Conservation (phyloP, 495 filamentous ascomycete species). For the Staphylotrichum longicolle region DNA sequence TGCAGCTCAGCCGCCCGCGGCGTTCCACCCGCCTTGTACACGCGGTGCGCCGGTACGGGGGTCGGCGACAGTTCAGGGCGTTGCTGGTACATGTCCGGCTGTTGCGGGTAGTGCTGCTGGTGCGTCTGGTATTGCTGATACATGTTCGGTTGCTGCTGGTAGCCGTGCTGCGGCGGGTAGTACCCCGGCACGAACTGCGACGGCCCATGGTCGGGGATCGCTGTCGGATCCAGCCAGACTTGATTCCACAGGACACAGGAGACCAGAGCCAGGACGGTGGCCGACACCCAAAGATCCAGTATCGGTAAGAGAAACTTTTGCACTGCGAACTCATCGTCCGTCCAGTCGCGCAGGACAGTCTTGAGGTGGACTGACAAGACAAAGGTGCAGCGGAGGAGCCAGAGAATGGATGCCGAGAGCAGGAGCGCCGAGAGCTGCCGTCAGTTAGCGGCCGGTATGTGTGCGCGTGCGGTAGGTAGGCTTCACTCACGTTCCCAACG, state of each 20-base stretch:
- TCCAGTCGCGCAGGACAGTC: slow-evolving; percentile 2
- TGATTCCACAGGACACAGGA: slow-evolving; percentile 12
- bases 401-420: slow-evolving; percentile 14
- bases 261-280: slow-evolving; percentile 13
- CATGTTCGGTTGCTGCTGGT: slow-evolving; percentile 1
- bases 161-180: slow-evolving; percentile 3
- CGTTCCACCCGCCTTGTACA: too few relatives aligned
- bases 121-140: background rate
- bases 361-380: slow-evolving; percentile 10
- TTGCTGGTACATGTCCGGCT: background rate
- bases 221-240: slow-evolving; percentile 17
- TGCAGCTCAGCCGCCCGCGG: too few relatives aligned
- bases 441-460: background rate
- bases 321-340: background rate
- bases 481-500: slow-evolving; percentile 10
- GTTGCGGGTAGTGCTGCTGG: background rate
- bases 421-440: slow-evolving; percentile 8
- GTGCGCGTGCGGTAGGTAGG: background rate
- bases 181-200: background rate
- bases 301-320: slow-evolving; percentile 16
- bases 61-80: background rate
- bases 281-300: slow-evolving; percentile 10
- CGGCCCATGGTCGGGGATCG: background rate
- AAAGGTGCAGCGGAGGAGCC: slow-evolving; percentile 18
- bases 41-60: too few relatives aligned